Base-by-base conservation (phyloP, 805 yeast species). In the Tetrapisispora arboricola region DNA sequence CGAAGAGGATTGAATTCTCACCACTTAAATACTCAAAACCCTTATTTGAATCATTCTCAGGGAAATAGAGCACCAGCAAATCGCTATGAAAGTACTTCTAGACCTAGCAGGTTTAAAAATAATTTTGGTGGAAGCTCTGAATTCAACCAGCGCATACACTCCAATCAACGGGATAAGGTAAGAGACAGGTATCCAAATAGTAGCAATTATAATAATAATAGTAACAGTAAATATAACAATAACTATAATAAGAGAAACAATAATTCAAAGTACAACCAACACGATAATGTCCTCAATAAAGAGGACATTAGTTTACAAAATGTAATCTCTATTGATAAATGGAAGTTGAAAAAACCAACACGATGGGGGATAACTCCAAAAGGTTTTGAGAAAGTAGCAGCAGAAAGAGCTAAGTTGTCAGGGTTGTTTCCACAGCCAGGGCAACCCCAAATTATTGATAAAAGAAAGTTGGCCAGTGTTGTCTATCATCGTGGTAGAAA, bases 361-460 rank as follows among this genome's bases (percentile, higher is more conserved):
- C 62, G 67, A 37, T 85, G 94, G 94, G 92, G 84, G 38, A 64
- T 73, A 19, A 68, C 71, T 26, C 87, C 94, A 1, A 67, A 68
- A 45, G 90, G 85, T 0, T 81, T 81, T 55, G 92, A 84, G 52
- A 72, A 73, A 6, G 77, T 82, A 1, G 72, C 83, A 1, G 82
- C 92, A 0, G 84, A 78, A 45, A 67, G 80, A 44, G 94, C 92
- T 6, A 86, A 85, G 51, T 63, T 82, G 15, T 73, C 85, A 1
- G 95, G 95, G 0, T 58, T 84, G 2, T 86, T 85, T 51, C 85
- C 88, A 2, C 65, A 74, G 15, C 90, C 92, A 1, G 87, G 87
- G 4, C 70, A 68, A 47, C 77, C 77, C 6, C 44, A 41, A 16
- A 16, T 31, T 5, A 18, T 36, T 6, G 34, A 41, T 21, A 51